Conservation (phyloP, 306 rosid species). For the Dryas octopetala region DNA sequence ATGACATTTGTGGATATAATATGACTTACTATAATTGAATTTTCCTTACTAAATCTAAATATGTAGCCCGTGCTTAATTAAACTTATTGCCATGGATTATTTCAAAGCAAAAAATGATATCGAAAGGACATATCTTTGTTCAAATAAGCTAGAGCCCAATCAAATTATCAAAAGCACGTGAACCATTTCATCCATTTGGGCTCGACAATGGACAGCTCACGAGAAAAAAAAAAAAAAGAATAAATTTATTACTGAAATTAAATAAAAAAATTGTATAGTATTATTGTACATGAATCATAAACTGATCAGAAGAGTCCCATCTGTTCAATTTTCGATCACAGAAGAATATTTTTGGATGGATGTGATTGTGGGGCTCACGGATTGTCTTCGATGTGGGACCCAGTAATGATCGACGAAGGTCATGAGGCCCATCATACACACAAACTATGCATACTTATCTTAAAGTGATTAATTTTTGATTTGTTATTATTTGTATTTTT, state of each 20-base stretch:
- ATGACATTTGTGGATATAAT: neutral
- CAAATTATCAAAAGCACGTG: slow-evolving; percentile 38
- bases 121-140: neutral
- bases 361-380: slow-evolving; percentile 36
- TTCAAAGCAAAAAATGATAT: neutral
- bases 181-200: slow-evolving; percentile 37
- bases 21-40: neutral
- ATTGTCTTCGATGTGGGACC: slow-evolving; percentile 40
- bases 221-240: slow-evolving; percentile 17
- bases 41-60: neutral
- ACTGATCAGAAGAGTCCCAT: slow-evolving; percentile 31
- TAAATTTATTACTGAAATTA: slow-evolving; percentile 33
- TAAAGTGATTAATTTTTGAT: neutral
- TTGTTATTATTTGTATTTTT: slow-evolving; percentile 27
- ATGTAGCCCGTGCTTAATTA: neutral
- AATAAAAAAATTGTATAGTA: neutral
- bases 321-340: slow-evolving; percentile 49
- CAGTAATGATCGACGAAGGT: slow-evolving; percentile 25
- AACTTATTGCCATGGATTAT: too few relatives aligned
- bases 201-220: slow-evolving; percentile 41
- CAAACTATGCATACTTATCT: slow-evolving; percentile 27
- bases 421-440: slow-evolving; percentile 22
- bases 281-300: slow-evolving; percentile 37
- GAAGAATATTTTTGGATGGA: slow-evolving; percentile 46
- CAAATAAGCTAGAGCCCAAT: slow-evolving; percentile 16